Evolutionary conservation across 2,329 filamentous ascomycete species (phyloP).

Genomic region (Sclerotinia trifoliorum): DNA sequence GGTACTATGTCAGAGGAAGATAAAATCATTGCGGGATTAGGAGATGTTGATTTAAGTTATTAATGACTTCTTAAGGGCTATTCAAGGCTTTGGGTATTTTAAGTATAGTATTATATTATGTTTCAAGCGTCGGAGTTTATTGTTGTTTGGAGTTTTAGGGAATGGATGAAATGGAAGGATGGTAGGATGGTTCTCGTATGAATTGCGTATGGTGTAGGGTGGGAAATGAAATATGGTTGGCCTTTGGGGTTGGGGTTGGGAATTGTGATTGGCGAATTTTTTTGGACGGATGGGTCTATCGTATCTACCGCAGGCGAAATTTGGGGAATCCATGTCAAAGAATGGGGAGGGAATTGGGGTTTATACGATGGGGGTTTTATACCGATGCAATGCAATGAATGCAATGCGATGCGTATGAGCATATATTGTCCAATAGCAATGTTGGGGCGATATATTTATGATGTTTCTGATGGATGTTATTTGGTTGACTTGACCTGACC

Average conservation of each 20-base stretch:
- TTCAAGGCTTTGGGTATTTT: constrained; percentile 16
- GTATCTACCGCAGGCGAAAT: constrained; percentile 13
- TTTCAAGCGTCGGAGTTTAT: constrained; percentile 23
- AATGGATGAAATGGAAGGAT: background rate
- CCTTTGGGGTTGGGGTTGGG: constrained; percentile 16
- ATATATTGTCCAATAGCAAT: constrained; percentile 3
- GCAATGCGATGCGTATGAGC: background rate
- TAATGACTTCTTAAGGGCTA: constrained; percentile 41
- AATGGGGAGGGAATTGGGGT: constrained; percentile 1
- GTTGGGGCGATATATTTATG: background rate
- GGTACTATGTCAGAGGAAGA: constrained; percentile 46
- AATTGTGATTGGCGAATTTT: constrained; percentile 16
- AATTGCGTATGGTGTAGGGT: constrained; percentile 18
- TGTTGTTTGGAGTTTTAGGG: constrained; percentile 12
- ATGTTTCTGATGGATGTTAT: background rate
- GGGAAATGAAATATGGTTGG: constrained; percentile 17
- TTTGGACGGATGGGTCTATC: constrained; percentile 1
- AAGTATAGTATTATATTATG: constrained; percentile 16
- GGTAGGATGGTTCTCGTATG: background rate
- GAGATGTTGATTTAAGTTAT: constrained; percentile 62
- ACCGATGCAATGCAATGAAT: background rate
- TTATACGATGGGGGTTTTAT: background rate
- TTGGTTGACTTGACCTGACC: background rate
- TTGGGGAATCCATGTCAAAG: constrained; percentile 5
- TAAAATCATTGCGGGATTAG: constrained; percentile 56